Base-by-base conservation (phyloP, 192 early-diverging fungal species). In the Umbelopsis sp. region DNA sequence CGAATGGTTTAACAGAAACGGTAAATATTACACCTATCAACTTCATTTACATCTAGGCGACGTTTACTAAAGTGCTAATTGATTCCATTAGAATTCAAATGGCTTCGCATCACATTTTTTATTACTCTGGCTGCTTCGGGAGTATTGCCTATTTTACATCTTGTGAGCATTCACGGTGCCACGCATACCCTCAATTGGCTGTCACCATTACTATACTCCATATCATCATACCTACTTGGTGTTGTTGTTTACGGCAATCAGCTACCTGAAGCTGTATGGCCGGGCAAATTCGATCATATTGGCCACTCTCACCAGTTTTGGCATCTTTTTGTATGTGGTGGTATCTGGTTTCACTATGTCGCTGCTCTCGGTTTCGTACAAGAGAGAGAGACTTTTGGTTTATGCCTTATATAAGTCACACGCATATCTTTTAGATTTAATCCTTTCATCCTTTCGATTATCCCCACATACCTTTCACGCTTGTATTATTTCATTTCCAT, bases 271-370 rank as follows among this genome's bases (percentile, higher is more conserved):
- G 72, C 77, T 46, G 75, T 80, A 21, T 86, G 81, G 67, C 88
- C 88, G 1, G 88, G 88, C 8, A 69, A 79, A 55, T 88, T 87
- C 71, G 88, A 89, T 68, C 79, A 74, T 21, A 80, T 80, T 46
- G 88, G 86, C 44, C 85, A 88, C 48, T 87, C 85, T 13, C 88
- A 89, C 68, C 87, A 88, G 48, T 46, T 84, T 21, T 89, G 88
- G 88, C 88, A 89, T 72, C 67, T 88, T 20, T 83, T 80, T 70
- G 88, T 89, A 0, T 82, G 84, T 33, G 85, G 82, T 2, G 88
- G 88, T 6, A 89, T 89, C 65, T 89, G 82, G 68, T 87, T 76
- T 64, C 85, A 89, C 70, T 89, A 89, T 70, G 69, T 73, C 47
- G 88, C 88, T 21, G 79, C 81, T 0, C 46, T 80, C 9, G 67